These are phyloP conservation scores for Globisporangium cederbergense DNA, from an alignment of 352 stramenopile genomes.

Conservation along the genomic window DNA sequence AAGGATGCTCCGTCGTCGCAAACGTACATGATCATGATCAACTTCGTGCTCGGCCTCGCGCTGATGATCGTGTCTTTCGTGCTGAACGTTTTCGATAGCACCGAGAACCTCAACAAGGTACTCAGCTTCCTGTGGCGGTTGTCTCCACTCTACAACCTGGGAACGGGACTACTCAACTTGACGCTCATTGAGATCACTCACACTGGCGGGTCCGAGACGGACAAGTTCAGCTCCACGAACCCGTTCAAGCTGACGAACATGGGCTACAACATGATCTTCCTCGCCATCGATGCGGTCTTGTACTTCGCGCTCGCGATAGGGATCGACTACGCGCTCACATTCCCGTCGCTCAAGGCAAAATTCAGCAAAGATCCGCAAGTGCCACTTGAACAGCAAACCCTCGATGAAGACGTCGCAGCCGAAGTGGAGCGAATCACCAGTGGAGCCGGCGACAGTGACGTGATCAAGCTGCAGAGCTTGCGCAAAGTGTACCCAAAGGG, in stretches of 20 bases:
- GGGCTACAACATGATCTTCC: conserved; percentile 33
- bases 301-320: conserved; percentile 26
- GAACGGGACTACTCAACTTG: conserved; percentile 47
- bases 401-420: conserved; percentile 42
- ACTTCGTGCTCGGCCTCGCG: conserved; percentile 62
- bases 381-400: conserved; percentile 33
- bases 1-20: conserved; percentile 44
- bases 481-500: conserved; percentile 42
- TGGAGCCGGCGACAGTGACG: conserved; percentile 29
- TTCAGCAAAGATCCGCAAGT: conserved; percentile 51
- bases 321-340: conserved; percentile 61
- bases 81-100: conserved; percentile 25
- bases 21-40: conserved; percentile 45
- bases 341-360: conserved; percentile 53
- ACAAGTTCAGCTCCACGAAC: conserved; percentile 10
- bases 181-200: conserved; percentile 19
- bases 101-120: conserved; percentile 26
- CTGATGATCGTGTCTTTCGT: conserved; percentile 54
- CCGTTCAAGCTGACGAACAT: conserved; percentile 32
- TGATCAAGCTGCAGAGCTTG: conserved; percentile 29
- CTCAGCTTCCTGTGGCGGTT: conserved; percentile 55
- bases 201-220: conserved; percentile 19
- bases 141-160: conserved; percentile 55
- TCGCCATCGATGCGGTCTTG: conserved; percentile 22
- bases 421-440: conserved; percentile 33